phyloP scores from a whole-genome alignment of 1,284 basidiomycete species.

The Lentinus polychrous region DNA sequence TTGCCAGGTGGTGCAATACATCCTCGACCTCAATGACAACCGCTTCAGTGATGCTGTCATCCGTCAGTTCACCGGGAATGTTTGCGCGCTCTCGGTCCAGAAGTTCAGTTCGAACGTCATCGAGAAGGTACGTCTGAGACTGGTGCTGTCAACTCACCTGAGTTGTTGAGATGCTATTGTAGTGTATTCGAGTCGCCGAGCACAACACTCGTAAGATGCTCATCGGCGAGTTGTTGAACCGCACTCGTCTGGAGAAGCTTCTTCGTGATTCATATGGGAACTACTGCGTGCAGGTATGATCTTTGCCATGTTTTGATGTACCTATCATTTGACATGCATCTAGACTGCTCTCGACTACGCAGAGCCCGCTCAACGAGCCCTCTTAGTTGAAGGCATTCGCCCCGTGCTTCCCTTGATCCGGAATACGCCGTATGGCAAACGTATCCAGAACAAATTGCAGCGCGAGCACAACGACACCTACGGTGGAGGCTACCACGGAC shows the following conservation, averaged over 20 bases:
- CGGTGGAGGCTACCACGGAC: constrained; percentile 47
- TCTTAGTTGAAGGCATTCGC: constrained; percentile 90
- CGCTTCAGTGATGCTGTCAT: constrained; percentile 97
- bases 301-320: constrained; percentile 4
- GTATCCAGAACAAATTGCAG: constrained; percentile 95
- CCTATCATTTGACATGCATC: constrained; percentile 4
- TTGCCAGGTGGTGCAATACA: constrained; percentile 86
- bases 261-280: constrained; percentile 93
- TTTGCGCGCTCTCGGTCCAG: constrained; percentile 96
- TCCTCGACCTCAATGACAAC: constrained; percentile 96
- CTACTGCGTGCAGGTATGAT: constrained; percentile 80
- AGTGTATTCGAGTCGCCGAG: constrained; percentile 98
- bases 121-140: constrained; percentile 63
- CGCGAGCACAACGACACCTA: constrained; percentile 81
- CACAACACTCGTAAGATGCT: constrained; percentile 90
- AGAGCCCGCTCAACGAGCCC: constrained; percentile 77
- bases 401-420: constrained; percentile 95
- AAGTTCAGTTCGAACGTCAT: constrained; percentile 98
- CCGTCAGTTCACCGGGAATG: constrained; percentile 95
- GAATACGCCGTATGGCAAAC: constrained; percentile 96
- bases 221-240: constrained; percentile 93
- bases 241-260: constrained; percentile 91
- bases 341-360: constrained; percentile 95
- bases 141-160: constrained; percentile 1
- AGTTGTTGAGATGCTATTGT: constrained; percentile 17